Base-by-base conservation (phyloP, 2,329 filamentous ascomycete species). In the Blumeria graminis region DNA sequence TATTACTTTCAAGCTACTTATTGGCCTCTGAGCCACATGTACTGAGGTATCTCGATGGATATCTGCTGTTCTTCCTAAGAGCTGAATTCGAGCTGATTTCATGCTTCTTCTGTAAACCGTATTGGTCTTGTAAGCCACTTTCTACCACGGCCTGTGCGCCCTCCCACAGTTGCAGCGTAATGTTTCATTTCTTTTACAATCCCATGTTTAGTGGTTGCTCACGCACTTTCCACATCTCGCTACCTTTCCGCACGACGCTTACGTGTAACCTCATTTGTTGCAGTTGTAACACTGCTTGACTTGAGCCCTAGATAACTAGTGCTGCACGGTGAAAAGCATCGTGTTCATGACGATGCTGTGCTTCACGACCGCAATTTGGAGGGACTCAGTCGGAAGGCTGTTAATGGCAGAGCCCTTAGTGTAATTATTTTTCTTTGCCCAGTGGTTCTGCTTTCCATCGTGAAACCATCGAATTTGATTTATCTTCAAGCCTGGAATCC, bases 131-230 rank as follows among this genome's bases (percentile, higher is more conserved):
- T 8, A 46, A n/a, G 6, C 11, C 43, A 10, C 9, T 57, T 60
- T 56, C 14, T 36, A 33, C n/a, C 48, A 36, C 48, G 54, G 58
- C 52, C 52, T 60, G 59, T 55, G 58, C 60, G 53, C 60, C 33
- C 1, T 28, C 8, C 3, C 22, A 28, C 46, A 28, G 46, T 51
- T 32, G 22, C 46, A 10, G 22, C 18, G 13, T 3, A 28, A 33
- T 18, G 33, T 33, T 8, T 7, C 4, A 11, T 28, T 51, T 5
- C 33, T 51, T 28, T 18, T 28, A 5, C 16, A 51, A 13, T 51
- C 10, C 18, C 46, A 8, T 10, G 46, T 51, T 11, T 51, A 32
- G 22, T 28, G 18, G 22, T 10, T 51, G 18, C 46, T n/a, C n/a
- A 6, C 43, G 33, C 46, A 51, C 46, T 51, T 3, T 28, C 8